Percentiles rank a stretch among this genome's conserved stretches.
Conservation (phyloP, 306 rosid genomes). For the Astragalus glycyphyllos region DNA sequence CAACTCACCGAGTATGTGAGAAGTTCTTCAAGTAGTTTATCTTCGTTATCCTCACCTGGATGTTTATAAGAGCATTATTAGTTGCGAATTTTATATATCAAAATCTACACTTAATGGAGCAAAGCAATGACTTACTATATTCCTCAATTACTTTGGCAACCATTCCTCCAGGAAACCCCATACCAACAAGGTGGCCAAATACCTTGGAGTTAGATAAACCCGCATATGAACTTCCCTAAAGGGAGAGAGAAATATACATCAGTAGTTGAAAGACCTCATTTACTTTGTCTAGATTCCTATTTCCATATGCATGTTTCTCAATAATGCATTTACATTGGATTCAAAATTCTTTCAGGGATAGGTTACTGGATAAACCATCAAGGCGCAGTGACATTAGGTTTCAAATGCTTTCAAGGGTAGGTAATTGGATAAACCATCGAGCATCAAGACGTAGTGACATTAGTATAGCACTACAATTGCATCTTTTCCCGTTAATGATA, state of each 20-base stretch:
- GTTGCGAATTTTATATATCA: slow-evolving; percentile 19
- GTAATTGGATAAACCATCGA: slow-evolving; percentile 14
- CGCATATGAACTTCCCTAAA: slow-evolving; percentile 67
- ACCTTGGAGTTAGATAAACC: slow-evolving; percentile 72
- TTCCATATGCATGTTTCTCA: slow-evolving; percentile 21
- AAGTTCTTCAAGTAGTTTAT: slow-evolving; percentile 19
- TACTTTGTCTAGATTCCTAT: background rate
- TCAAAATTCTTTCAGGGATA: background rate
- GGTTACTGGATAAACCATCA: slow-evolving; percentile 16
- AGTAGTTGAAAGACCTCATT: slow-evolving; percentile 37
- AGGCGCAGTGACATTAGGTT: background rate
- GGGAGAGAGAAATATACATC: slow-evolving; percentile 35
- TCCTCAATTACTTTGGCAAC: slow-evolving; percentile 80
- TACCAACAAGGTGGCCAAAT: slow-evolving; percentile 63
- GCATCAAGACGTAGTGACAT: background rate
- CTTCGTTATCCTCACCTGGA: slow-evolving; percentile 82
- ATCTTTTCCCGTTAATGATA: slow-evolving; percentile 14
- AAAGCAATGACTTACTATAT: slow-evolving; percentile 58
- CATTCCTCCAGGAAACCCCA: slow-evolving; percentile 82
- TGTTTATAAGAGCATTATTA: slow-evolving; percentile 46
- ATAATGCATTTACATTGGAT: slow-evolving; percentile 20
- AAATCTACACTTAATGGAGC: slow-evolving; percentile 31
- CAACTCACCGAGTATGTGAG: too few relatives aligned
- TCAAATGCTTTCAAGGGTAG: background rate
- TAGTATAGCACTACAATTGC: background rate